Base-by-base conservation (phyloP, 2,329 filamentous ascomycete genomes). In the Cladosporium austrohemisphaericum region DNA sequence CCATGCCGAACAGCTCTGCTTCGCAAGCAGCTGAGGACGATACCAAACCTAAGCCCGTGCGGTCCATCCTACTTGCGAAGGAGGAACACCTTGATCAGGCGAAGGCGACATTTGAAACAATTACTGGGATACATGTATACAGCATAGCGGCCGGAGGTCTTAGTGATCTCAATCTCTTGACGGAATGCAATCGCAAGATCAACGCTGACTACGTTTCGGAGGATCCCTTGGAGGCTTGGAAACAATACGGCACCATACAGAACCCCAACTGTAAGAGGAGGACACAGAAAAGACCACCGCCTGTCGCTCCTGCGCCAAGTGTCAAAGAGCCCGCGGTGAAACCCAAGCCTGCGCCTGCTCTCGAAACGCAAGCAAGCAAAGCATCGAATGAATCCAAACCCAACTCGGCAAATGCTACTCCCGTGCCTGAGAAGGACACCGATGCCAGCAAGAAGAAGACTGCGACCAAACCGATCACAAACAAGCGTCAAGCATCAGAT, bases 101-200 rank as follows among this genome's bases (percentile, higher is more conserved):
- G 1, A 81, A 89, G 50, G 72, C 75, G 11, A 76, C 80, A 13
- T 94, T 92, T 57, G 77, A 86, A 41, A 74, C 81, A n/a, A 81
- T 95, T 47, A 77, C 76, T 0, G 86, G 88, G 0, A 84, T 95
- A 52, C 89, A 96, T 60, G 72, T 97, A 35, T 97, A 97, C 71
- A 95, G 90, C 61, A 64, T 97, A 14, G 83, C 87, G 33, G 78
- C 86, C 1, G 78, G 81, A 29, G 78, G 83, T 1, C 73, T 90
- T 13, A 85, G 84, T 66, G 67, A 74, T 61, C 69, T 93, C 14
- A 81, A 88, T 58, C 66, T 84, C 1, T 73, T 96, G 31, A 81
- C 84, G 3, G 84, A 93, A 48, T 79, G 83, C 31, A 81, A 81
- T 33, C 77, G 81, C 20, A 79, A 87, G 52, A 73, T 87, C 8